Evolutionary conservation across 371 early-diverging fungal species (phyloP).

Genomic region (Mucor lusitanicus): DNA sequence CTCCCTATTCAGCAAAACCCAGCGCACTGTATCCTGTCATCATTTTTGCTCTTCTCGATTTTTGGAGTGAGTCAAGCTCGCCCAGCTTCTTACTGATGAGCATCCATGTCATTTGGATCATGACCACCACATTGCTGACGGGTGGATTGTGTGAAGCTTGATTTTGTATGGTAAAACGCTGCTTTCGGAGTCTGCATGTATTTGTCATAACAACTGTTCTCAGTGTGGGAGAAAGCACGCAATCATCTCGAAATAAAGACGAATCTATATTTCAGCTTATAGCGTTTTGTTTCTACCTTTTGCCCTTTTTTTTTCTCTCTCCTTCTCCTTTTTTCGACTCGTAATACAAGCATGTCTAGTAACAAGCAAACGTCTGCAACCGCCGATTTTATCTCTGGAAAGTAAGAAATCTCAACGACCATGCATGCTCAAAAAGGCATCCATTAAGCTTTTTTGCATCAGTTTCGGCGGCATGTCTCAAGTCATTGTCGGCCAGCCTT

Average conservation of each 20-base stretch:
- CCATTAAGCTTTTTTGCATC: background rate
- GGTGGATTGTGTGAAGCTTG: constrained; percentile 24
- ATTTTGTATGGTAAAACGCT: background rate
- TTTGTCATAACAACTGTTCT: constrained; percentile 2
- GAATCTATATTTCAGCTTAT: background rate
- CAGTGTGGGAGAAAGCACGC: constrained; percentile 19
- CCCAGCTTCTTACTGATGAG: constrained; percentile 18
- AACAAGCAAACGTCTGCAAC: constrained; percentile 27
- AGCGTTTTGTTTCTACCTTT: background rate
- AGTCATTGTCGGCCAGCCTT: constrained; percentile 45
- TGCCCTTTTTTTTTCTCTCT: background rate
- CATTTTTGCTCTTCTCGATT: constrained; percentile 42
- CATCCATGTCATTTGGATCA: constrained; percentile 21
- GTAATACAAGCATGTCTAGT: constrained; percentile 7
- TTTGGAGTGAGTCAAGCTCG: constrained; percentile 32
- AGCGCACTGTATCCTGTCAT: constrained; percentile 38
- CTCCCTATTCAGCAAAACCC: constrained; percentile 42
- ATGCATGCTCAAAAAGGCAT: background rate
- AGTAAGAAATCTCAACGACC: constrained; percentile 24
- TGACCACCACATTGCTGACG: constrained; percentile 8
- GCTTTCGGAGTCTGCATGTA: background rate
- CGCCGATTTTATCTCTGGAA: constrained; percentile 54
- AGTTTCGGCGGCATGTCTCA: constrained; percentile 53
- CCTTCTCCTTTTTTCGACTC: background rate
- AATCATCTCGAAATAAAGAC: background rate